Evolutionary conservation across 495 filamentous ascomycete species (phyloP).

Genomic region (Tricharina praecox): DNA sequence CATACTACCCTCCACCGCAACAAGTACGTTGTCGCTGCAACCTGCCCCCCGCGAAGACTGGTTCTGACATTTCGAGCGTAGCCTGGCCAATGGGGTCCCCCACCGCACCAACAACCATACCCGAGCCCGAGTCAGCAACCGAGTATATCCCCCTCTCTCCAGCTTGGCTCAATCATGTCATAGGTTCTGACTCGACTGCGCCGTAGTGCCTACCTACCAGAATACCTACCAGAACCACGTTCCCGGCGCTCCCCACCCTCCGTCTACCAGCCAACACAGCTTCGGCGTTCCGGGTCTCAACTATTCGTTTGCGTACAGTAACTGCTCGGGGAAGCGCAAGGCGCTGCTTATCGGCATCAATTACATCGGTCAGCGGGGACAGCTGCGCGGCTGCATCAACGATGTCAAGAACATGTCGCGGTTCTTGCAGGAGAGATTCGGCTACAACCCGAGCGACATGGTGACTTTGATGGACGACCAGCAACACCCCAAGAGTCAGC

Average conservation of each 20-base stretch:
- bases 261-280: conserved; percentile 40
- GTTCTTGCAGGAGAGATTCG: conserved; percentile 79
- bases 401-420: conserved; percentile 95
- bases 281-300: conserved; percentile 61
- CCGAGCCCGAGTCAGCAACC: conserved; percentile 15
- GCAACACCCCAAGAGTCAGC: conserved; percentile 91
- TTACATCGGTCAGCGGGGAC: conserved; percentile 84
- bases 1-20: conserved; percentile 21
- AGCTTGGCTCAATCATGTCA: neutral
- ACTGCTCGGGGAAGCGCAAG: conserved; percentile 80
- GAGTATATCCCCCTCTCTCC: conserved; percentile 14
- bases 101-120: conserved; percentile 18
- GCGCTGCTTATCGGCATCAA: conserved; percentile 94
- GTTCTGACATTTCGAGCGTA: neutral
- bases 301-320: conserved; percentile 68
- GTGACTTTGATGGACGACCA: conserved; percentile 95
- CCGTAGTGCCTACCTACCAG: conserved; percentile 16
- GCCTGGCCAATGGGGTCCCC: conserved; percentile 6
- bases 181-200: conserved; percentile 3
- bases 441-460: conserved; percentile 94
- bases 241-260: conserved; percentile 37
- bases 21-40: neutral
- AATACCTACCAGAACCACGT: conserved; percentile 16
- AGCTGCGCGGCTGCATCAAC: conserved; percentile 91
- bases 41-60: neutral